Evolutionary conservation across 2,329 filamentous ascomycete species (phyloP).

Genomic region (Furcasterigmium furcatum): DNA sequence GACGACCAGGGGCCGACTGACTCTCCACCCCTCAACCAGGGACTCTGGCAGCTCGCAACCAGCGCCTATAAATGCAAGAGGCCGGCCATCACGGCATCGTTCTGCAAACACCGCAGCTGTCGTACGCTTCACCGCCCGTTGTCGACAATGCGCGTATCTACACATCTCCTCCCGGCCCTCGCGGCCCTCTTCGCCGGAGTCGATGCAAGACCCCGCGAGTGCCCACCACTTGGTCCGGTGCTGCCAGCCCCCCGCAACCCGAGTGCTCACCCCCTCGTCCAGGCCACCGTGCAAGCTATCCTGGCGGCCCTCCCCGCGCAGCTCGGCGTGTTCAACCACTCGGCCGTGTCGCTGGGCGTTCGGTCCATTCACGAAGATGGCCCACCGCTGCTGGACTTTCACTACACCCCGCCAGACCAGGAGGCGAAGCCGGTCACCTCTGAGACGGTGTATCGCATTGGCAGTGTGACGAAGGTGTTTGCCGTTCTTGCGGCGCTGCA

Average conservation of each 20-base stretch:
- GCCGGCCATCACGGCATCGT: too few species aligned
- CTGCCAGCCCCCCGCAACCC: constrained; percentile 7
- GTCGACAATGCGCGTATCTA: too few species aligned
- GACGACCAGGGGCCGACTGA: too few species aligned
- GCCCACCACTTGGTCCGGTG: constrained; percentile 10
- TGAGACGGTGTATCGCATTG: constrained; percentile 34
- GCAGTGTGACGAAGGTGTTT: constrained; percentile 37
- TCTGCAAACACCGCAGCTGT: too few species aligned
- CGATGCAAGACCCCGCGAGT: constrained; percentile 3
- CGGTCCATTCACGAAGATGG: constrained; percentile 17
- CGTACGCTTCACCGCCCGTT: too few species aligned
- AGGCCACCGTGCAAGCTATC: constrained; percentile 6
- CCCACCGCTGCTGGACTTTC: constrained; percentile 17
- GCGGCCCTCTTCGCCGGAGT: background rate
- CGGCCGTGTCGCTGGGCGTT: constrained; percentile 19
- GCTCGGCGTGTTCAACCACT: constrained; percentile 12
- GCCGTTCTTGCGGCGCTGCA: constrained; percentile 9
- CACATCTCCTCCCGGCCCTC: too few species aligned
- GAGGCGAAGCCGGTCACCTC: constrained; percentile 20
- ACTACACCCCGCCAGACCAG: constrained; percentile 15
- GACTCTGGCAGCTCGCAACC: too few species aligned
- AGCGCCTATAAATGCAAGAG: too few species aligned
- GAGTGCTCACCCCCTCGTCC: constrained; percentile 8
- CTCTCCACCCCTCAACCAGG: too few species aligned
- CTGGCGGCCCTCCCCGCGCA: constrained; percentile 5